A percentile compares a stretch with the other conserved stretches of the same genome.
These are phyloP conservation scores for Eimeria falciformis DNA, from an alignment of 169 alveolate genomes.

Conservation along the genomic window DNA sequence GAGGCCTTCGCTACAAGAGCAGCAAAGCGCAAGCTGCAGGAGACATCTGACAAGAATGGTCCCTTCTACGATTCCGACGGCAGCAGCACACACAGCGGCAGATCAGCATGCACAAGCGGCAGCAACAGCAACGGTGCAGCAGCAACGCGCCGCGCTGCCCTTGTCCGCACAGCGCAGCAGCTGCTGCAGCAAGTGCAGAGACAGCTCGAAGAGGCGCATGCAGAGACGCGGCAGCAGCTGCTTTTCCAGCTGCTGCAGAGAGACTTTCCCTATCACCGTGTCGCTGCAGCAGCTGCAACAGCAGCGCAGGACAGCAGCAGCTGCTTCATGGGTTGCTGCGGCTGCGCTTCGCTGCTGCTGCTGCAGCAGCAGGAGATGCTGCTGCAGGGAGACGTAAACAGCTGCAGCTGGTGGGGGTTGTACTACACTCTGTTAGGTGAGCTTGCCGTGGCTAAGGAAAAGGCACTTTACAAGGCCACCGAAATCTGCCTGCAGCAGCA, in stretches of 20 bases:
- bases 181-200: conserved; percentile 25
- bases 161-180: conserved; percentile 18
- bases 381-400: conserved; percentile 29
- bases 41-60: not conserved
- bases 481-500: conserved; percentile 51
- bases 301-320: not conserved
- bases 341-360: conserved; percentile 51
- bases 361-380: conserved; percentile 63
- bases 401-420: conserved; percentile 53
- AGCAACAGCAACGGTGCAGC: not conserved
- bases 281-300: conserved; percentile 6
- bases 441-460: conserved; percentile 52
- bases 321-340: not conserved
- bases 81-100: conserved; percentile 46
- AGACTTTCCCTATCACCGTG: conserved; percentile 32
- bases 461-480: conserved; percentile 36
- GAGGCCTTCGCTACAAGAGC: conserved; percentile 9
- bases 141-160: conserved; percentile 11
- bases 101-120: conserved; percentile 40
- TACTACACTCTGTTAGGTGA: conserved; percentile 42
- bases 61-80: conserved; percentile 19
- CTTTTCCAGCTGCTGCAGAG: conserved; percentile 40
- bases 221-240: not conserved
- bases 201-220: not conserved
- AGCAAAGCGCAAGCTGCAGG: not conserved